Base-by-base conservation (phyloP, 805 yeast genomes). In the Candida dendrica region DNA sequence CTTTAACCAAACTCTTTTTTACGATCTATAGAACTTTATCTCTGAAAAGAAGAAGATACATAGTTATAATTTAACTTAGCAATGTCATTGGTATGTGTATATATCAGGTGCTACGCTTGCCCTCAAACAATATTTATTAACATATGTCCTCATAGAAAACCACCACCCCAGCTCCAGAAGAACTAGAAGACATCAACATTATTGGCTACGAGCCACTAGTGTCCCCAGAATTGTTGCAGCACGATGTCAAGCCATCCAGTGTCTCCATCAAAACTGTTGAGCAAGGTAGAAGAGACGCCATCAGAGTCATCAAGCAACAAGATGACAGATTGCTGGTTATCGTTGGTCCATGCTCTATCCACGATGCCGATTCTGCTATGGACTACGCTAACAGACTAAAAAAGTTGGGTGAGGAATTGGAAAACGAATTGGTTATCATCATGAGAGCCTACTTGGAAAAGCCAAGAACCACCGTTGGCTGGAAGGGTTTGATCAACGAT, bases 361-460 rank as follows among this genome's bases (percentile, higher is more conserved):
- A 91, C 63, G 97, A 91, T 65, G 77, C 91, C 45, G 77, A 73
- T 34, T 84, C 93, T 38, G 98, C 98, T 30, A 68, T 85, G 58
- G 98, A 88, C 29, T 91, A 93, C 66, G 95, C 91, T 46, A 64
- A 64, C 32, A 74, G 82, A 50, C 73, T 91, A 52, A 76, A 77
- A 62, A 68, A 68, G 45, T 68, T 87, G 43, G 70, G 88, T 31
- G 84, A 79, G 31, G 86, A 85, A 63, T 74, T 86, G 48, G 64
- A 79, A 47, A 77, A 72, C 42, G 98, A 91, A 51, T 72, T 91
- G 43, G 84, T 81, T 42, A 76, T 91, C 45, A 77, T 91, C 49
- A 91, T 91, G 98, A 84, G 98, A 71, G 98, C 98, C 6, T 91
- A 91, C 75, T 74, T 91, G 53, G 98, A 91, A 69, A 91, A 91